Evolutionary conservation across 768 basidiomycete genomes (phyloP).

Genomic region (Hysterangium stoloniferum): DNA sequence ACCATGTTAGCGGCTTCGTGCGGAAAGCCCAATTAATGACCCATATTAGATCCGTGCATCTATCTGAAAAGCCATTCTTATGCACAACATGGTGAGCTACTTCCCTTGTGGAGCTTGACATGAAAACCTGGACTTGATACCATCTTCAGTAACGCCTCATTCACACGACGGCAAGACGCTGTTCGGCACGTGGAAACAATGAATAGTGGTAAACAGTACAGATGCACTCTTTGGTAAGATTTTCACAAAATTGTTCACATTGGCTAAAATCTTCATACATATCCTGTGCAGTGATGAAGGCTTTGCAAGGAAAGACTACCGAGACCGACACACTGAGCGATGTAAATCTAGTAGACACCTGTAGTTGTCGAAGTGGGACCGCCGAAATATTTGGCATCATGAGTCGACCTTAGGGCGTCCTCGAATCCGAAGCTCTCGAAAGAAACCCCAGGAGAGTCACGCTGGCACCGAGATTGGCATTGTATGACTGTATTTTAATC

Average conservation of each 20-base stretch:
- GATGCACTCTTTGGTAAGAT: conserved; percentile 7
- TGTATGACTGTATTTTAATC: too few relatives aligned
- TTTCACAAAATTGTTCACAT: too few relatives aligned
- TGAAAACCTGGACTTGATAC: neutral
- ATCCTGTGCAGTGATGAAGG: conserved; percentile 1
- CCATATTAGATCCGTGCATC: conserved; percentile 8
- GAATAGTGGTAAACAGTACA: conserved; percentile 6
- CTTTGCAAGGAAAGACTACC: conserved; percentile 9
- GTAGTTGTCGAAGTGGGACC: too few relatives aligned
- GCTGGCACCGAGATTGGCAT: too few relatives aligned
- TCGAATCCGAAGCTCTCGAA: too few relatives aligned
- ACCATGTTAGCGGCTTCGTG: conserved; percentile 2
- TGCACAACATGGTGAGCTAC: conserved; percentile 10
- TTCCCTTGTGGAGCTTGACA: too few relatives aligned
- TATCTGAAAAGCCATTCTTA: conserved; percentile 8
- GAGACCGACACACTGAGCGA: conserved; percentile 6
- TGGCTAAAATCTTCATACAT: too few relatives aligned
- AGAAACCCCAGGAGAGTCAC: too few relatives aligned
- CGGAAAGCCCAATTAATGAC: conserved; percentile 3
- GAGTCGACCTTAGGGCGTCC: too few relatives aligned
- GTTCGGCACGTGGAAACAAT: conserved; percentile 4
- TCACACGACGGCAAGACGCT: conserved; percentile 8
- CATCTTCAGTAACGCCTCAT: conserved; percentile 5
- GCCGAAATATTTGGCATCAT: too few relatives aligned
- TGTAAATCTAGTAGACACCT: neutral